Percentiles rank a stretch among this genome's conserved stretches.
These are phyloP conservation scores for Coelastrella sp. DNA, from an alignment of 139 green algal species.

Conservation along the genomic window DNA sequence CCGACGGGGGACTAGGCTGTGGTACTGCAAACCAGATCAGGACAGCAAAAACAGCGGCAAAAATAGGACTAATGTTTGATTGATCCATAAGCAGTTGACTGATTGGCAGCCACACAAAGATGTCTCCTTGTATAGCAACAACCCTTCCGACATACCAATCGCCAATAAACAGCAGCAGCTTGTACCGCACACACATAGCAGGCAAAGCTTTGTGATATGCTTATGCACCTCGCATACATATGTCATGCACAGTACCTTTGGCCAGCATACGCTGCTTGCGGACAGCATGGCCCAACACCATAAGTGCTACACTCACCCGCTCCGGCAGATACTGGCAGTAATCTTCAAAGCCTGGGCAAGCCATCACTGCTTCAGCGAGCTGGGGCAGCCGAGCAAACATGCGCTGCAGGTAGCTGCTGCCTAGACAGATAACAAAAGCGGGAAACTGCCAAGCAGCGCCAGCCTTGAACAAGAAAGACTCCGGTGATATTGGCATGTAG, in stretches of 20 bases:
- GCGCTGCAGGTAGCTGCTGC: conserved; percentile 68
- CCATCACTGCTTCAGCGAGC: conserved; percentile 46
- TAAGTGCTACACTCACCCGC: background rate
- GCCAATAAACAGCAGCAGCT: no score
- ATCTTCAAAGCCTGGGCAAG: conserved; percentile 45
- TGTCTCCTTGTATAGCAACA: no score
- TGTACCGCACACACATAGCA: background rate
- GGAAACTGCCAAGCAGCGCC: conserved; percentile 61
- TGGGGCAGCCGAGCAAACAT: conserved; percentile 57
- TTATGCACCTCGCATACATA: no score
- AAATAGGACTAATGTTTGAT: no score
- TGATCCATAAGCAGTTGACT: no score
- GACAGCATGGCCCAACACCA: background rate
- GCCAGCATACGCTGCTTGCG: no score
- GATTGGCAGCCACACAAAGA: no score
- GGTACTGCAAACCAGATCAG: background rate
- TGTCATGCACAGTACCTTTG: no score
- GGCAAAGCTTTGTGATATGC: no score
- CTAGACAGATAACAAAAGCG: conserved; percentile 58
- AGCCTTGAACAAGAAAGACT: conserved; percentile 55
- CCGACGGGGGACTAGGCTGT: background rate
- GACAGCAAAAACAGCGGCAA: background rate
- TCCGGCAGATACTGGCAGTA: conserved; percentile 45
- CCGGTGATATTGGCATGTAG: conserved; percentile 52
- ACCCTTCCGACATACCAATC: no score